phyloP scores from a whole-genome alignment of 2,329 filamentous ascomycete species.

The Phialophora macrospora region DNA sequence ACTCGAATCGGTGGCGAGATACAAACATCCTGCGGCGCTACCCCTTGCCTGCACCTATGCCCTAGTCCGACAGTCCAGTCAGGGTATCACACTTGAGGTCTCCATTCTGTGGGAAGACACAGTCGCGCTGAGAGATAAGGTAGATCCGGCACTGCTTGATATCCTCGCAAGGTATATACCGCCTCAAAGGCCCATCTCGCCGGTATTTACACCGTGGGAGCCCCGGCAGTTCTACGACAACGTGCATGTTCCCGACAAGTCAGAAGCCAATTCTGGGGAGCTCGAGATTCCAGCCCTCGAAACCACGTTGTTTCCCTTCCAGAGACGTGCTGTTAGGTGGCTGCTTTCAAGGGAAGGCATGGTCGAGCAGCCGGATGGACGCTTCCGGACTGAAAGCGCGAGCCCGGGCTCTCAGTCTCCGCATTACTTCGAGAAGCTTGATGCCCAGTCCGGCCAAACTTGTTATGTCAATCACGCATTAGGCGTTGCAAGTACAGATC shows the following conservation, averaged over 20 bases:
- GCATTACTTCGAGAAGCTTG: conserved; percentile 46
- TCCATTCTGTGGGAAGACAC: conserved; percentile 32
- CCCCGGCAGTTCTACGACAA: conserved; percentile 54
- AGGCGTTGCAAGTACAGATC: conserved; percentile 47
- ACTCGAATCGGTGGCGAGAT: conserved; percentile 25
- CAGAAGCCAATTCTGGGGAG: conserved; percentile 42
- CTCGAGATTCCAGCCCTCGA: conserved; percentile 45
- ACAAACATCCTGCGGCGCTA: conserved; percentile 22
- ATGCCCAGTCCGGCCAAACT: conserved; percentile 46
- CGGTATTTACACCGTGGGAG: conserved; percentile 33
- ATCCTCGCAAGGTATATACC: conserved; percentile 26
- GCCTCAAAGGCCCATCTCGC: background rate
- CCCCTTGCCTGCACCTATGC: conserved; percentile 27
- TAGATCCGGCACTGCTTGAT: conserved; percentile 28
- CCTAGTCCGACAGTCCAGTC: conserved; percentile 6
- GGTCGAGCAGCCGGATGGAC: conserved; percentile 44
- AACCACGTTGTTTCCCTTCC: conserved; percentile 55
- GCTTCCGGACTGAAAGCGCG: conserved; percentile 33
- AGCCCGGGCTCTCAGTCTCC: conserved; percentile 32
- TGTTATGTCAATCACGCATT: conserved; percentile 52
- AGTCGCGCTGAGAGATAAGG: conserved; percentile 20
- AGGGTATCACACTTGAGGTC: conserved; percentile 8
- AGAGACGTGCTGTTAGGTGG: conserved; percentile 54
- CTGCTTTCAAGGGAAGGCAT: conserved; percentile 52
- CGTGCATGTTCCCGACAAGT: conserved; percentile 51